These are phyloP conservation scores for Diddensiella caesifluorescens DNA, from an alignment of 805 yeast species.

Conservation along the genomic window DNA sequence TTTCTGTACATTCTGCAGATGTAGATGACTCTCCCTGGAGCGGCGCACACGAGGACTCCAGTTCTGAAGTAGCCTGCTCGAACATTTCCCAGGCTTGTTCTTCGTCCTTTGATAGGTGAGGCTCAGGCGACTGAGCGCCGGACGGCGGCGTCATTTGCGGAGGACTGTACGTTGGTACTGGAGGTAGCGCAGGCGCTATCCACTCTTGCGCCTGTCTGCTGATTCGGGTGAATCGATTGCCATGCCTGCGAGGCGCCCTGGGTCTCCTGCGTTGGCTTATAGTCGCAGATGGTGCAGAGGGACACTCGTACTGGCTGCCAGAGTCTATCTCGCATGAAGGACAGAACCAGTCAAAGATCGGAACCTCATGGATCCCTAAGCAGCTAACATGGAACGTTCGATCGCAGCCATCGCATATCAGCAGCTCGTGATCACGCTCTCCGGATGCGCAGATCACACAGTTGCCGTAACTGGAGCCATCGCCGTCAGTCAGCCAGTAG, in stretches of 20 bases:
- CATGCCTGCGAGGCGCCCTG: neutral
- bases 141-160: conserved; percentile 3
- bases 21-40: neutral
- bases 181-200: neutral
- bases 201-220: too few relatives aligned
- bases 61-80: conserved; percentile 21
- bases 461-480: conserved; percentile 5
- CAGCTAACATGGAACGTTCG: conserved; percentile 31
- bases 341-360: conserved; percentile 30
- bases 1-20: conserved; percentile 4
- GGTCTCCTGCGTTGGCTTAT: neutral
- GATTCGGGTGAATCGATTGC: too few relatives aligned
- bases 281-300: neutral
- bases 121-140: conserved; percentile 7
- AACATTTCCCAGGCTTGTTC: conserved; percentile 30
- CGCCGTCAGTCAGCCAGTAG: neutral
- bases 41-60: too few relatives aligned
- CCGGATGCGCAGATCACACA: conserved; percentile 29
- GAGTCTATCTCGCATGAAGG: conserved; percentile 27
- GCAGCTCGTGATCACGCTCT: conserved; percentile 26
- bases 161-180: neutral
- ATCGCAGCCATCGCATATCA: conserved; percentile 31
- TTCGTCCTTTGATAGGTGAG: conserved; percentile 23
- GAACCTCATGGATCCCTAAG: conserved; percentile 29
- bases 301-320: neutral